Conservation (phyloP, 305 asterid species). For the Andrographis paniculata region DNA sequence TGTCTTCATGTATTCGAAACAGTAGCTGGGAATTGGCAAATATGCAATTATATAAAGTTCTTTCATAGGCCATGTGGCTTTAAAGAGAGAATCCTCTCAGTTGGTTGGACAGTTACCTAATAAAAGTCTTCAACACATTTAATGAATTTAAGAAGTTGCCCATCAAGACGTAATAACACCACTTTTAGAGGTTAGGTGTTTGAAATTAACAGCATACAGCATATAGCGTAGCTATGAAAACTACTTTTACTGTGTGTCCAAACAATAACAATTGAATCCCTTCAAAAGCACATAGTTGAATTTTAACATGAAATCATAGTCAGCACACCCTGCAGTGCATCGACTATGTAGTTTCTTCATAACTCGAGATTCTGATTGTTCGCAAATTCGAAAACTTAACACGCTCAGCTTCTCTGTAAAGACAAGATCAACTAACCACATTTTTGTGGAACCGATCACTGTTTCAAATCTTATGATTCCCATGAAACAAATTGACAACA, state of each 20-base stretch:
- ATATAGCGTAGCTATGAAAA: no score
- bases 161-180: neutral
- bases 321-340: no score
- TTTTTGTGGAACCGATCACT: neutral
- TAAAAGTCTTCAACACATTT: slow-evolving; percentile 12
- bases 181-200: slow-evolving; percentile 9
- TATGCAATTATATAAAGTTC: slow-evolving; percentile 8
- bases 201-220: neutral
- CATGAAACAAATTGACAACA: neutral
- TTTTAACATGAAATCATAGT: no score
- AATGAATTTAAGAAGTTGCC: slow-evolving; percentile 10
- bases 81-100: slow-evolving; percentile 4
- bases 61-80: slow-evolving; percentile 5
- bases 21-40: slow-evolving; percentile 11
- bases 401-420: no score
- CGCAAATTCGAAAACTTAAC: no score
- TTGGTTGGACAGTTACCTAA: slow-evolving; percentile 9
- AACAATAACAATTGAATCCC: no score
- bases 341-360: no score
- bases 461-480: neutral
- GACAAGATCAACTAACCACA: no score
- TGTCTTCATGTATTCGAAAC: neutral
- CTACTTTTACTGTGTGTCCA: no score
- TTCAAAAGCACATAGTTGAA: no score
- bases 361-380: no score